phyloP scores from a whole-genome alignment of 2,329 filamentous ascomycete genomes.

The Tolypocladium cylindrosporum region DNA sequence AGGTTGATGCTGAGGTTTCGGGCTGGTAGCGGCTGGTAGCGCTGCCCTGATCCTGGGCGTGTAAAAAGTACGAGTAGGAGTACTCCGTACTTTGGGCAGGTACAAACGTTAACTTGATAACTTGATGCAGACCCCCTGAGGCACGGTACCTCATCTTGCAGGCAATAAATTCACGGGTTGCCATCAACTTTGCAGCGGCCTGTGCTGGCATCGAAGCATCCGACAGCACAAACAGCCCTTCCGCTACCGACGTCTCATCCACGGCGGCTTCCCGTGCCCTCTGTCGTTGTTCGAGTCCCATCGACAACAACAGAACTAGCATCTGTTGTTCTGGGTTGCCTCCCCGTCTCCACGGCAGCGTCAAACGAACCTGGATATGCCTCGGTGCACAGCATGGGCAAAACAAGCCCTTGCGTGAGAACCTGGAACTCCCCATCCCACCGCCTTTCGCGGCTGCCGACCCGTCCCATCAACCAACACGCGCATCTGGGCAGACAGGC shows the following conservation, averaged over 20 bases:
- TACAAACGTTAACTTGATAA: neutral
- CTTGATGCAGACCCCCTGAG: too few relatives aligned
- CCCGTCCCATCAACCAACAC: neutral
- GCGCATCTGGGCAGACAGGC: neutral
- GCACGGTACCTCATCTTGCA: too few relatives aligned
- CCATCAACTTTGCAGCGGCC: too few relatives aligned
- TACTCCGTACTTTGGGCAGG: neutral
- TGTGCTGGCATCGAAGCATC: too few relatives aligned
- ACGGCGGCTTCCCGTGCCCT: neutral
- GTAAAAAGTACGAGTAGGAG: neutral
- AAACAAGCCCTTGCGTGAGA: neutral
- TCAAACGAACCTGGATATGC: neutral
- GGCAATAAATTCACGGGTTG: too few relatives aligned
- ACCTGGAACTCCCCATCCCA: neutral
- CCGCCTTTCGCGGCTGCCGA: neutral
- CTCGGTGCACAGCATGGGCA: neutral
- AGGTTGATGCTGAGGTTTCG: neutral
- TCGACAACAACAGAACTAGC: neutral
- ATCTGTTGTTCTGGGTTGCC: neutral
- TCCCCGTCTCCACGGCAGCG: neutral
- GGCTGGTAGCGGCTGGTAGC: neutral
- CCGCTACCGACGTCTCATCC: neutral
- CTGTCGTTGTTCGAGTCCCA: neutral
- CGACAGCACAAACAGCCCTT: too few relatives aligned
- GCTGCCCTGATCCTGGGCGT: neutral